Conservation (phyloP, 352 stramenopile species). For the Globisporangium perplexum region DNA sequence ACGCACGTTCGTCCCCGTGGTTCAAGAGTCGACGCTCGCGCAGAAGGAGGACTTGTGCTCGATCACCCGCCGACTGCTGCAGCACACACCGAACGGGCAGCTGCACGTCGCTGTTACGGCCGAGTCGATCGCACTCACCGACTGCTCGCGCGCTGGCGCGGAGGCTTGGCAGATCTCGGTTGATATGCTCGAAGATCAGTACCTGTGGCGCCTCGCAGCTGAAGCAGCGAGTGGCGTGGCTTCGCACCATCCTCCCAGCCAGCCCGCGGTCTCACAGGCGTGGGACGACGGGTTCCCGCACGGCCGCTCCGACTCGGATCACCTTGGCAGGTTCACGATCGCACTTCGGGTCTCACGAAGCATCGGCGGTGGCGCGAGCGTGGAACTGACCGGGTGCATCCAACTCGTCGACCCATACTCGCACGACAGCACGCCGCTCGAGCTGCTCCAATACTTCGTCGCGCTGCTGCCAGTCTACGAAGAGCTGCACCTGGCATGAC, state of each 20-base stretch:
- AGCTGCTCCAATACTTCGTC: not conserved
- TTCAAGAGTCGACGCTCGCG: not conserved
- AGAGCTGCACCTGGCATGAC: not conserved
- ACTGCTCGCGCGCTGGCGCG: not conserved
- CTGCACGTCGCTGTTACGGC: not conserved
- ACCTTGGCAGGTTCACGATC: not conserved
- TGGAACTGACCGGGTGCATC: not conserved
- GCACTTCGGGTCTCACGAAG: not conserved
- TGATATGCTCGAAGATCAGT: not conserved
- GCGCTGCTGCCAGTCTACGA: not conserved
- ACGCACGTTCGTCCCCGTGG: slow-evolving; percentile 46
- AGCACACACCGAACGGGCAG: not conserved
- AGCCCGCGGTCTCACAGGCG: not conserved
- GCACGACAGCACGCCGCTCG: not conserved
- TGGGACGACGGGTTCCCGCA: not conserved
- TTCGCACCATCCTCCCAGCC: not conserved
- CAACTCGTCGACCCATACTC: not conserved
- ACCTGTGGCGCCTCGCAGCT: not conserved
- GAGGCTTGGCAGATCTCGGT: not conserved
- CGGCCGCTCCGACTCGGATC: too few species aligned
- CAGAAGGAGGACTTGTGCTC: not conserved
- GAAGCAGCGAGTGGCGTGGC: not conserved
- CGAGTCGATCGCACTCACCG: not conserved
- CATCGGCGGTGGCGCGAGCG: not conserved
- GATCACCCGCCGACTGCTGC: not conserved